Conservation (phyloP, 768 basidiomycete species). For the Sarcodon sp. region DNA sequence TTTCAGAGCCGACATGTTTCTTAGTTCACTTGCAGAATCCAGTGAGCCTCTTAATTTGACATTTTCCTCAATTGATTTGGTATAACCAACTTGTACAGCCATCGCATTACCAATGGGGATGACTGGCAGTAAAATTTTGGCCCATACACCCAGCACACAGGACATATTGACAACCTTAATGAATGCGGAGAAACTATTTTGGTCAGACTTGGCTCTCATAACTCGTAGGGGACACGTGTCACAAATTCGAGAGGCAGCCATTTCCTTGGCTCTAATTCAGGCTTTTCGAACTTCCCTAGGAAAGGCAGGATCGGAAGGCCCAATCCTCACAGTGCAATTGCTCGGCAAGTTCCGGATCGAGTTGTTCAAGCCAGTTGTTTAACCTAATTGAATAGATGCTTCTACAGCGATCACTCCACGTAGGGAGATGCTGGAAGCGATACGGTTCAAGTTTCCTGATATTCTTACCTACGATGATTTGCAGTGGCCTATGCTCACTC, state of each 20-base stretch:
- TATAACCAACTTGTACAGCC: constrained; percentile 29
- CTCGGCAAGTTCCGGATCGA: constrained; percentile 32
- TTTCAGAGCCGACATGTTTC: constrained; percentile 78
- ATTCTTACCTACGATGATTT: constrained; percentile 42
- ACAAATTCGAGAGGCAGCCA: constrained; percentile 61
- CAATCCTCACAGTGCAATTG: constrained; percentile 46
- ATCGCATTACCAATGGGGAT: constrained; percentile 79
- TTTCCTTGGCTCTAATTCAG: constrained; percentile 58
- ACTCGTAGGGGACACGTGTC: constrained; percentile 48
- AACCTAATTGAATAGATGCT: constrained; percentile 34
- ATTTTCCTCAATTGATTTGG: neutral
- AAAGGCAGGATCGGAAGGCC: constrained; percentile 30
- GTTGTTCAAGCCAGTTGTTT: neutral
- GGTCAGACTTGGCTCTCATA: constrained; percentile 45
- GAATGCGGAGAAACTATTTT: constrained; percentile 59
- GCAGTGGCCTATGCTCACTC: constrained; percentile 52
- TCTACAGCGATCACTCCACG: constrained; percentile 69
- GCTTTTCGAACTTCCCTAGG: constrained; percentile 79
- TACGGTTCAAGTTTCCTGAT: constrained; percentile 54
- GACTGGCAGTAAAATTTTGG: constrained; percentile 27
- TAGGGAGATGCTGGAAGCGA: constrained; percentile 77
- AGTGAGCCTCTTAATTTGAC: constrained; percentile 35
- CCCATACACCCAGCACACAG: constrained; percentile 31
- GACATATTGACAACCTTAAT: constrained; percentile 50
- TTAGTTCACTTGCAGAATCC: constrained; percentile 85